phyloP scores from a whole-genome alignment of 2,329 filamentous ascomycete species.

The Blastomyces percursus region DNA sequence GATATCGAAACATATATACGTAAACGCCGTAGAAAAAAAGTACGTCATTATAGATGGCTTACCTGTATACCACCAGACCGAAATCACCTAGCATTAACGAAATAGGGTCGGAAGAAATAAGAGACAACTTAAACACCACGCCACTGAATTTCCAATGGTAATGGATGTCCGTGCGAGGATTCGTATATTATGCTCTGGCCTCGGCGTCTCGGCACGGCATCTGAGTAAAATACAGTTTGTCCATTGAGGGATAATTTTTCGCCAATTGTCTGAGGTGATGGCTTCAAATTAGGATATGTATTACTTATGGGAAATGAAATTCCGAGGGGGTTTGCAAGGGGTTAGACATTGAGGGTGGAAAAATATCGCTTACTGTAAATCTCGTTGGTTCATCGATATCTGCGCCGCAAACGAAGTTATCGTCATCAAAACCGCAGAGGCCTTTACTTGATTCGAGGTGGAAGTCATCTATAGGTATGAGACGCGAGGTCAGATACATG shows the following conservation, averaged over 20 bases:
- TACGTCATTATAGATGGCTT: not conserved
- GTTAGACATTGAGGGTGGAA: not conserved
- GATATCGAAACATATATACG: too few species aligned
- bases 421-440: constrained; percentile 43
- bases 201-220: constrained; percentile 27
- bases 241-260: constrained; percentile 25
- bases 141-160: constrained; percentile 28
- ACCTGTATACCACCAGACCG: not conserved
- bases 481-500: constrained; percentile 24
- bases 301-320: not conserved
- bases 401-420: constrained; percentile 44
- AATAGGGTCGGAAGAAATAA: not conserved
- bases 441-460: constrained; percentile 50
- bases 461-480: constrained; percentile 30
- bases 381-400: constrained; percentile 20
- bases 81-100: not conserved
- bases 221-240: constrained; percentile 30
- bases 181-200: constrained; percentile 27
- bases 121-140: constrained; percentile 10
- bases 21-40: not conserved
- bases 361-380: constrained; percentile 22
- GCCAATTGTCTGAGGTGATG: constrained; percentile 20
- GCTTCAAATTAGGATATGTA: not conserved
- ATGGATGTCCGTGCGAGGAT: constrained; percentile 20
- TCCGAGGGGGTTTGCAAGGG: not conserved